Evolutionary conservation across 2,329 filamentous ascomycete species (phyloP).

Genomic region (Aspergillus oerlinghausenensis): DNA sequence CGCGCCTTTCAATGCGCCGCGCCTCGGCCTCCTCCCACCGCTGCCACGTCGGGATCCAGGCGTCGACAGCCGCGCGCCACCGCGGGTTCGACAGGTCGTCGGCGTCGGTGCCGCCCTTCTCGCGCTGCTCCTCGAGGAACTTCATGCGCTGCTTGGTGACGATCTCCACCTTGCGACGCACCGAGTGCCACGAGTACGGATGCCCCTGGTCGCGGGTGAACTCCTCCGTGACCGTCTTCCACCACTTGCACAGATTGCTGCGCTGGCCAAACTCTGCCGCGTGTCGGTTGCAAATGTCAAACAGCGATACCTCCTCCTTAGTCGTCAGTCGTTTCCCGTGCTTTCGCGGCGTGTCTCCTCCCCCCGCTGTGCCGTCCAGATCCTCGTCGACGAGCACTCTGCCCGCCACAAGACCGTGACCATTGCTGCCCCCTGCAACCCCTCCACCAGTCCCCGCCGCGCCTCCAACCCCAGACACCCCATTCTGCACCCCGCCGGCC

Average conservation of each 20-base stretch:
- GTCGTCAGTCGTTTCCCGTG: slow-evolving; percentile 38
- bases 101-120: slow-evolving; percentile 19
- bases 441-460: slow-evolving; percentile 3
- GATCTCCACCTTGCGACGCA: slow-evolving; percentile 38
- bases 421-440: slow-evolving; percentile 4
- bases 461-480: background rate
- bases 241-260: slow-evolving; percentile 41
- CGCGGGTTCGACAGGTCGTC: slow-evolving; percentile 34
- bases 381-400: slow-evolving; percentile 13
- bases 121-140: slow-evolving; percentile 32
- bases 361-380: slow-evolving; percentile 5
- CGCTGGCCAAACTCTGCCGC: slow-evolving; percentile 35
- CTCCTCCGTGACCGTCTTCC: slow-evolving; percentile 35
- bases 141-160: slow-evolving; percentile 40
- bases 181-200: slow-evolving; percentile 41
- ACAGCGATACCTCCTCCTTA: slow-evolving; percentile 37
- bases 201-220: slow-evolving; percentile 35
- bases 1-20: slow-evolving; percentile 34
- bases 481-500: background rate
- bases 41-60: slow-evolving; percentile 40
- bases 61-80: slow-evolving; percentile 36
- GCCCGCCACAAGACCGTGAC: background rate
- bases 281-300: slow-evolving; percentile 38
- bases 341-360: slow-evolving; percentile 22
- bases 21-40: slow-evolving; percentile 37